Evolutionary conservation across 1,284 basidiomycete species (phyloP), one percentile per base, ranked within the genome.

Genomic region (Rugosomyces carneus): DNA sequence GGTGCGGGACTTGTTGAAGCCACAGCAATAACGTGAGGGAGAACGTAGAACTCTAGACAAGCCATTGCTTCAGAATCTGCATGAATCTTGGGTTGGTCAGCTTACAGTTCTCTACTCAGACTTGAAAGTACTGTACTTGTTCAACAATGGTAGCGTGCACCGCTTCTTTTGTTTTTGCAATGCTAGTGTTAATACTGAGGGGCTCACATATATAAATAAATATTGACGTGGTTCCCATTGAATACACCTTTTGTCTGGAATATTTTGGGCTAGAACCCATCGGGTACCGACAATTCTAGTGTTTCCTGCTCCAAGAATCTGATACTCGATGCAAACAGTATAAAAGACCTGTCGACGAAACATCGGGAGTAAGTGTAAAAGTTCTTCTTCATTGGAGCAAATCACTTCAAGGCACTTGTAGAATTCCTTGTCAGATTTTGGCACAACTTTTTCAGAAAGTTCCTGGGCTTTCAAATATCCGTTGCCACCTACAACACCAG

Each of bases 211-310:
- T 3, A 31, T 31, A n/a, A 3, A 3, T n/a, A 13, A 31, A 31
- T 8, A 31, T 11, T 11, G 4, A 4, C 13, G 29, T 31, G 7
- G 29, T 10, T 4, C 29, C 29, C 29, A 3, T 5, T 31, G 13
- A 8, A 31, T 31, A 31, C 4, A 11, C 29, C 13, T 31, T 31
- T 5, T 31, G 7, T n/a, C 29, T n/a, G 11, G 29, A 31, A 42
- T 42, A 23, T 42, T 35, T 5, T 42, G 13, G 3, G 41, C 41
- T 11, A 42, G 19, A 8, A 42, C 31, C 41, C 41, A 42, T 36
- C 34, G 16, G n/a, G 41, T 42, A 13, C 41, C 41, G 6, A 35
- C 41, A 15, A 42, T 16, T 2, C 13, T 19, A 7, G n/a, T n/a
- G n/a, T 34, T 26, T 13, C 41, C 41, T 1, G 8, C 19, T 20